These are phyloP conservation scores for Musa balbisiana DNA, from an alignment of 202 grass and related monocot genomes.

Conservation along the genomic window DNA sequence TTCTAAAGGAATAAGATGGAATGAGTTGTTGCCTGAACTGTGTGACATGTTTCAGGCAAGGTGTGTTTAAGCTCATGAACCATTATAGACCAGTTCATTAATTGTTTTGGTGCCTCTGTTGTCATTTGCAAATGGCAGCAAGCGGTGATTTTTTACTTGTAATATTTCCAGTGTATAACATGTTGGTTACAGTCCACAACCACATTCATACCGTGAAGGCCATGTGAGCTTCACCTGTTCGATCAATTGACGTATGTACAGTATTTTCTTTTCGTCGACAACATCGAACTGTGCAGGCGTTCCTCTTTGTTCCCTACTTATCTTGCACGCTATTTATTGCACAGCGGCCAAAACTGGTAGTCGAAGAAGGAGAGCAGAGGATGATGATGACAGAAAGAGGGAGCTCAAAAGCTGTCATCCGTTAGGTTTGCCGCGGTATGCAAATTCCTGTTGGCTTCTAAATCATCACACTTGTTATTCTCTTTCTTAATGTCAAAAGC, in stretches of 20 bases:
- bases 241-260: too few relatives aligned
- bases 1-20: not conserved
- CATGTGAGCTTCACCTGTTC: too few relatives aligned
- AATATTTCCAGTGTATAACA: too few relatives aligned
- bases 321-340: not conserved
- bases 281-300: not conserved
- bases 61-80: not conserved
- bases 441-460: not conserved
- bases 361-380: not conserved
- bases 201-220: too few relatives aligned
- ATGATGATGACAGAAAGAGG: not conserved
- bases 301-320: not conserved
- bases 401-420: not conserved
- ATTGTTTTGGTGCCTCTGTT: too few relatives aligned
- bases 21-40: not conserved
- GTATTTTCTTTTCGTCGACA: too few relatives aligned
- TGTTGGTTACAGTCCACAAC: too few relatives aligned
- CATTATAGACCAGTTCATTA: too few relatives aligned
- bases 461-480: not conserved
- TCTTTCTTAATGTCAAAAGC: not conserved
- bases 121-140: too few relatives aligned
- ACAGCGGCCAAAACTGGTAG: not conserved
- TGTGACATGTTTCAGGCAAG: not conserved
- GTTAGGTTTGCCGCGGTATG: not conserved
- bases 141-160: too few relatives aligned